Evolutionary conservation across 2,329 filamentous ascomycete genomes (phyloP).

Genomic region (Trichoderma semiorbis): DNA sequence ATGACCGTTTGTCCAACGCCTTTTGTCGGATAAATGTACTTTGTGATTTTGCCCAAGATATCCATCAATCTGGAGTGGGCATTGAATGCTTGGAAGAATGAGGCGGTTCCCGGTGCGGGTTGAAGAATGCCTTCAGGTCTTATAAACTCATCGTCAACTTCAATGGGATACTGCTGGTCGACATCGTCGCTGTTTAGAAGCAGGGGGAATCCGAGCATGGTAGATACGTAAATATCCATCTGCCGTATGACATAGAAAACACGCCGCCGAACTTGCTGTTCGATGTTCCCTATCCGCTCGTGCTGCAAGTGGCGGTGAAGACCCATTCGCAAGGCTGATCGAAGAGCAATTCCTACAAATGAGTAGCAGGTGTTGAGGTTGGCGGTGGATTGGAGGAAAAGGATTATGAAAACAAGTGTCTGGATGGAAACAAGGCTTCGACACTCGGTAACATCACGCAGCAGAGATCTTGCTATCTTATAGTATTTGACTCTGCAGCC

Average conservation of each 20-base stretch:
- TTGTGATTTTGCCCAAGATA: constrained; percentile 62
- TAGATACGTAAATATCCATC: constrained; percentile 68
- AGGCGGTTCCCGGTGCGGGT: constrained; percentile 54
- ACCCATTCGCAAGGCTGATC: constrained; percentile 73
- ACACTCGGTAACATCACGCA: constrained; percentile 65
- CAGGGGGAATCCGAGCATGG: constrained; percentile 63
- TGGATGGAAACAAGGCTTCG: constrained; percentile 72
- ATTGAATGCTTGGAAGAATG: constrained; percentile 63
- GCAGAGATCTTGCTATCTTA: constrained; percentile 60
- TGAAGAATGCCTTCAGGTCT: constrained; percentile 54
- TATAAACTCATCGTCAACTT: constrained; percentile 66
- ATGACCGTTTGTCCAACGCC: constrained; percentile 46
- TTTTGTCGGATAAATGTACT: constrained; percentile 63
- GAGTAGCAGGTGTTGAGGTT: constrained; percentile 77
- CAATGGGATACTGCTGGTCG: constrained; percentile 61
- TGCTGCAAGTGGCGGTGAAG: constrained; percentile 70
- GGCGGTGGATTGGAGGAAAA: constrained; percentile 76
- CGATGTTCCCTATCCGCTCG: constrained; percentile 58
- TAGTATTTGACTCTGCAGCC: constrained; percentile 67
- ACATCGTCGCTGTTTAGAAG: constrained; percentile 62
- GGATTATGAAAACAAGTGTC: constrained; percentile 72
- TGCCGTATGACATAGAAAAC: constrained; percentile 67
- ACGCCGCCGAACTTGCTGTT: constrained; percentile 60
- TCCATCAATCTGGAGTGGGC: constrained; percentile 62
- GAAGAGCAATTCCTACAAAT: constrained; percentile 73